phyloP scores from a whole-genome alignment of 805 yeast species.

The Kluyveromyces nonfermentans region DNA sequence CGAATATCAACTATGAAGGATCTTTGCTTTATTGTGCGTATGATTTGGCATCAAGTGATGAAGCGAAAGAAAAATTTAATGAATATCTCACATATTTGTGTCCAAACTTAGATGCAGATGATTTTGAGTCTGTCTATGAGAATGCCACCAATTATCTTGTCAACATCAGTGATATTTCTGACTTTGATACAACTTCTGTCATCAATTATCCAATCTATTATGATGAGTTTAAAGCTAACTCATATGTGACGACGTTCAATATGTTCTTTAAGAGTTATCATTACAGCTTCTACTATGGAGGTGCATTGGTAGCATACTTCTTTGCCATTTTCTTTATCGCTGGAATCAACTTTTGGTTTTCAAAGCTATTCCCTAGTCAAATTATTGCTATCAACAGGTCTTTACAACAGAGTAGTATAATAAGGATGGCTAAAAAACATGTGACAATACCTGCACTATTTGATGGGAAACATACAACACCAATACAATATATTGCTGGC shows the following conservation, averaged over 20 bases:
- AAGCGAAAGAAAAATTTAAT: background rate
- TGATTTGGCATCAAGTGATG: background rate
- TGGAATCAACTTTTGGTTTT: conserved; percentile 34
- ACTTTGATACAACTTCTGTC: conserved; percentile 27
- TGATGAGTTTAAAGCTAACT: conserved; percentile 1
- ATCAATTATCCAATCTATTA: conserved; percentile 12
- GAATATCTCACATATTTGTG: conserved; percentile 9
- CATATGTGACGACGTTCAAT: conserved; percentile 18
- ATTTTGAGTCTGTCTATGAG: conserved; percentile 9
- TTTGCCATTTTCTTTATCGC: conserved; percentile 35
- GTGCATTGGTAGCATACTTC: conserved; percentile 42
- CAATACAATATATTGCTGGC: conserved; percentile 6
- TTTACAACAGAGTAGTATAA: conserved; percentile 6
- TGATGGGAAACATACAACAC: conserved; percentile 7
- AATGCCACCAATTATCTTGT: conserved; percentile 23
- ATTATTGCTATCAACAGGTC: conserved; percentile 26
- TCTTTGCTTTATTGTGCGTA: conserved; percentile 21
- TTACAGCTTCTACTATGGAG: conserved; percentile 38
- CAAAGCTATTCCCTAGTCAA: conserved; percentile 32
- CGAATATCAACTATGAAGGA: conserved; percentile 20
- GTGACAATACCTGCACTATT: conserved; percentile 14
- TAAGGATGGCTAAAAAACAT: conserved; percentile 11
- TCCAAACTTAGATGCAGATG: conserved; percentile 27
- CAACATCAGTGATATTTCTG: conserved; percentile 20
- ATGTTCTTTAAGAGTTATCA: conserved; percentile 30